phyloP scores from a whole-genome alignment of 371 early-diverging fungal genomes.

The Quaeritorhiza haematococci region DNA sequence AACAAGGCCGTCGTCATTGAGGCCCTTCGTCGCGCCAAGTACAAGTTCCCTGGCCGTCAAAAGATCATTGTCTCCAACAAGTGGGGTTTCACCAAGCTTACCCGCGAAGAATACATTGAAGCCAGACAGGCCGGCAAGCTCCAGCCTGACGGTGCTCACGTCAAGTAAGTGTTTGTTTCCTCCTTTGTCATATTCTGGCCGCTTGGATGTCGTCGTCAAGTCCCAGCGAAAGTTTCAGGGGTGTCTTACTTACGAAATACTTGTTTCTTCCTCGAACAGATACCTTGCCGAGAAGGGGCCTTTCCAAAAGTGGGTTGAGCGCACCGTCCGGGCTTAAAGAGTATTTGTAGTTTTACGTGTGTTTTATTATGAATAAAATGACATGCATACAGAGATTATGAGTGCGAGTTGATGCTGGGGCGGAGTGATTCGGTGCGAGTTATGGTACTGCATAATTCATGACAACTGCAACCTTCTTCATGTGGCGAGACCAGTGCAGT shows the following conservation, averaged over 20 bases:
- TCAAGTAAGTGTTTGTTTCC: slow-evolving; percentile 60
- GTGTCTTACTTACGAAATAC: neutral
- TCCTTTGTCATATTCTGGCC: neutral
- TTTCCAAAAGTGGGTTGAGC: slow-evolving; percentile 37
- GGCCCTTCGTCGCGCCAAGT: slow-evolving; percentile 98
- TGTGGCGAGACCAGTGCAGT: too few relatives aligned
- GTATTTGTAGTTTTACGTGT: too few relatives aligned
- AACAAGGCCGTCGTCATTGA: slow-evolving; percentile 95
- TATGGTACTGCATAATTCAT: too few relatives aligned
- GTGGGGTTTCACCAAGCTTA: slow-evolving; percentile 99
- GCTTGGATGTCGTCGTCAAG: neutral
- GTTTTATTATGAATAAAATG: too few relatives aligned
- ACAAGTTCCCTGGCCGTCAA: slow-evolving; percentile 99
- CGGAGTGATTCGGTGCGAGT: too few relatives aligned
- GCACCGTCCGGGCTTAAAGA: too few relatives aligned
- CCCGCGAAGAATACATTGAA: slow-evolving; percentile 87
- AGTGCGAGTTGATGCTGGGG: neutral
- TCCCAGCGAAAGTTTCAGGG: neutral
- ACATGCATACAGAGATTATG: too few relatives aligned
- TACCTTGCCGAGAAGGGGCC: slow-evolving; percentile 89
- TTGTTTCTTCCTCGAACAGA: slow-evolving; percentile 14
- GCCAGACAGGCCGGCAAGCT: slow-evolving; percentile 75
- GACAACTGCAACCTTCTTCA: too few relatives aligned
- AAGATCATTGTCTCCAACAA: slow-evolving; percentile 98
- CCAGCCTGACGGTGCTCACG: slow-evolving; percentile 94